phyloP scores from a whole-genome alignment of 371 early-diverging fungal genomes.

The Zychaea mexicana region DNA sequence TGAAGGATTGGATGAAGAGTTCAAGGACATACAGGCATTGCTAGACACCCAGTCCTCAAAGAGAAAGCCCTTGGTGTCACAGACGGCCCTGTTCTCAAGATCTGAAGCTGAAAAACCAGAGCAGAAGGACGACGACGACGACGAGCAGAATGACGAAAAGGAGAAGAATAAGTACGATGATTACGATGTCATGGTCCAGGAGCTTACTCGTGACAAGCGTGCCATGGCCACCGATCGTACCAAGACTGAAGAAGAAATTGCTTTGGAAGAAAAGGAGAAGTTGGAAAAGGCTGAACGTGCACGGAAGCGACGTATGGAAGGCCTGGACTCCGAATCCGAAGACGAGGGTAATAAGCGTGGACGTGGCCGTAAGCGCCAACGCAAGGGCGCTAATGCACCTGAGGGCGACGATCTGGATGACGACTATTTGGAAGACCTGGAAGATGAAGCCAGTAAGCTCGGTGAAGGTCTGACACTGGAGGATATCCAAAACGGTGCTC shows the following conservation, averaged over 20 bases:
- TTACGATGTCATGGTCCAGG: conserved; percentile 83
- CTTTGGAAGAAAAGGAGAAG: conserved; percentile 78
- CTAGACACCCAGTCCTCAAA: conserved; percentile 47
- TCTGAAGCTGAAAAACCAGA: conserved; percentile 25
- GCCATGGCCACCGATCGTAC: conserved; percentile 89
- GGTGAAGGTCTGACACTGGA: conserved; percentile 54
- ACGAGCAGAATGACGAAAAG: conserved; percentile 32
- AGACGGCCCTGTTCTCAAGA: conserved; percentile 41
- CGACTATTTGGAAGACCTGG: conserved; percentile 51
- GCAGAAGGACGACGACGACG: background rate
- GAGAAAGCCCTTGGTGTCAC: conserved; percentile 48
- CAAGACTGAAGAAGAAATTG: conserved; percentile 94
- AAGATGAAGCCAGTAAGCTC: conserved; percentile 19
- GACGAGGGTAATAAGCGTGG: conserved; percentile 47
- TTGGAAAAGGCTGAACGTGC: conserved; percentile 87
- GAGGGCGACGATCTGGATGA: conserved; percentile 88
- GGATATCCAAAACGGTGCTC: conserved; percentile 47
- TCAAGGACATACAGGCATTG: conserved; percentile 79
- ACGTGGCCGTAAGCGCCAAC: conserved; percentile 41
- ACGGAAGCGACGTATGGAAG: conserved; percentile 88
- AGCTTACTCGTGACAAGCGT: conserved; percentile 81
- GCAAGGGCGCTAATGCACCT: conserved; percentile 46
- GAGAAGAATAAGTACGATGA: conserved; percentile 42
- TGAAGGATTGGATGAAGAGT: conserved; percentile 85
- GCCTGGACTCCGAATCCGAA: conserved; percentile 70